Conservation (phyloP, 306 rosid species). For the Biancaea sappan region DNA sequence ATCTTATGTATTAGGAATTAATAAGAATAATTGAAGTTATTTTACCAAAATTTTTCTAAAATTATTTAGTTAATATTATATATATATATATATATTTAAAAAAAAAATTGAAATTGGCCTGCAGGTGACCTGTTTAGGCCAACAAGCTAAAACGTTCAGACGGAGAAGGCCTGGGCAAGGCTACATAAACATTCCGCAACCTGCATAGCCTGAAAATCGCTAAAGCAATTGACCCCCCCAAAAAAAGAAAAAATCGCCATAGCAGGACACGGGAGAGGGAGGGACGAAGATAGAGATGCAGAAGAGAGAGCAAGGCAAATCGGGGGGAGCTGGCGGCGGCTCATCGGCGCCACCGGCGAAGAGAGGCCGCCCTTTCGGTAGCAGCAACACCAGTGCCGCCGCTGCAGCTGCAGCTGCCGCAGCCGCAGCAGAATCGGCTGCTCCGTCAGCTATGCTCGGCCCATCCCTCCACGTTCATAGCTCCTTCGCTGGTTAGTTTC, state of each 20-base stretch:
- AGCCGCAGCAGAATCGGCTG: constrained; percentile 60
- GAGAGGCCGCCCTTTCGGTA: constrained; percentile 93
- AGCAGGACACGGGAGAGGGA: neutral
- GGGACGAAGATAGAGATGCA: constrained; percentile 54
- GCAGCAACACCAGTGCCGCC: constrained; percentile 63
- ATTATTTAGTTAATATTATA: too few relatives aligned
- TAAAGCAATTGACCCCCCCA: neutral
- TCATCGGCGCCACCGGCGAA: constrained; percentile 79
- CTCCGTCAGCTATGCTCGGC: constrained; percentile 86
- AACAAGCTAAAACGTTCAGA: too few relatives aligned
- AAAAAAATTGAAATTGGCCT: too few relatives aligned
- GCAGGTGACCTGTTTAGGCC: too few relatives aligned
- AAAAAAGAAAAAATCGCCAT: constrained; percentile 15
- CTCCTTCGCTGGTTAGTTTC: constrained; percentile 78
- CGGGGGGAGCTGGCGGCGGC: constrained; percentile 64
- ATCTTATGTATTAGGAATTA: too few relatives aligned
- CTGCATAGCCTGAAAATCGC: too few relatives aligned
- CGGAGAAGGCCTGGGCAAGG: too few relatives aligned
- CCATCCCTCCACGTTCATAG: constrained; percentile 95
- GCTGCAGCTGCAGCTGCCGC: constrained; percentile 61
- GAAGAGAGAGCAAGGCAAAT: constrained; percentile 88
- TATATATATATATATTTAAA: too few relatives aligned
- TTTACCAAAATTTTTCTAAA: too few relatives aligned
- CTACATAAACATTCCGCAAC: too few relatives aligned
- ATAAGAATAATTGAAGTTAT: too few relatives aligned